Percentiles rank a stretch among this genome's conserved stretches.
These are phyloP conservation scores for Helotiales sp. DNA, from an alignment of 2,329 filamentous ascomycete genomes.

Conservation along the genomic window DNA sequence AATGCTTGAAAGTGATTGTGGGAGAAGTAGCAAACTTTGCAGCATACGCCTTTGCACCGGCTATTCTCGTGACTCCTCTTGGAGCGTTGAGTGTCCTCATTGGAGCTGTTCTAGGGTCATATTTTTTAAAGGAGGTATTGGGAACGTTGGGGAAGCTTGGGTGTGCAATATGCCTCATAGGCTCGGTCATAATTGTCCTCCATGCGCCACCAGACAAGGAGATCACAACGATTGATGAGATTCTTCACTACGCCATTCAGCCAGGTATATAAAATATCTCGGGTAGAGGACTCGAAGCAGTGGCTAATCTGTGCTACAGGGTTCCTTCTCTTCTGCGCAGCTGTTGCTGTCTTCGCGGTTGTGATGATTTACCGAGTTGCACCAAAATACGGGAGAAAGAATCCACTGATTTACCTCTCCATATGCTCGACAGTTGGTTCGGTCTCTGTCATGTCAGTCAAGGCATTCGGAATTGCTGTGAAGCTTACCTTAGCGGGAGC, in stretches of 20 bases:
- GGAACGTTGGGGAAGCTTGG: constrained; percentile 91
- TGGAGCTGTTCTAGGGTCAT: constrained; percentile 89
- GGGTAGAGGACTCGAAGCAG: not conserved
- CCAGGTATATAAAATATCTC: constrained; percentile 66
- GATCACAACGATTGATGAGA: constrained; percentile 87
- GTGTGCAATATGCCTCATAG: constrained; percentile 93
- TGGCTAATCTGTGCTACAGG: constrained; percentile 50
- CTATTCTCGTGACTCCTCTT: constrained; percentile 95
- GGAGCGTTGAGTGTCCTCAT: constrained; percentile 94
- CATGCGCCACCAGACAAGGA: constrained; percentile 94
- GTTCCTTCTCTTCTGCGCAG: constrained; percentile 82
- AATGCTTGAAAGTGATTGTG: constrained; percentile 66
- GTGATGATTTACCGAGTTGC: constrained; percentile 97
- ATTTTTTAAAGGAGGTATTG: constrained; percentile 87
- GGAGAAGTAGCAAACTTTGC: constrained; percentile 98
- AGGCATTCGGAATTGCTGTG: constrained; percentile 95
- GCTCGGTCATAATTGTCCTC: constrained; percentile 94
- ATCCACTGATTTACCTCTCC: constrained; percentile 93
- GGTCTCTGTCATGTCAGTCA: constrained; percentile 98
- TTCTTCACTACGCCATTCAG: constrained; percentile 85
- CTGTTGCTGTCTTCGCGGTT: constrained; percentile 78
- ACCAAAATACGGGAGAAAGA: constrained; percentile 87
- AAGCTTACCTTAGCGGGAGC: constrained; percentile 91
- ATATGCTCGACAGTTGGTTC: constrained; percentile 98
- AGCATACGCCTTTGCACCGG: constrained; percentile 95